Base-by-base conservation (phyloP, 371 early-diverging fungal species). In the Mucor indicus region DNA sequence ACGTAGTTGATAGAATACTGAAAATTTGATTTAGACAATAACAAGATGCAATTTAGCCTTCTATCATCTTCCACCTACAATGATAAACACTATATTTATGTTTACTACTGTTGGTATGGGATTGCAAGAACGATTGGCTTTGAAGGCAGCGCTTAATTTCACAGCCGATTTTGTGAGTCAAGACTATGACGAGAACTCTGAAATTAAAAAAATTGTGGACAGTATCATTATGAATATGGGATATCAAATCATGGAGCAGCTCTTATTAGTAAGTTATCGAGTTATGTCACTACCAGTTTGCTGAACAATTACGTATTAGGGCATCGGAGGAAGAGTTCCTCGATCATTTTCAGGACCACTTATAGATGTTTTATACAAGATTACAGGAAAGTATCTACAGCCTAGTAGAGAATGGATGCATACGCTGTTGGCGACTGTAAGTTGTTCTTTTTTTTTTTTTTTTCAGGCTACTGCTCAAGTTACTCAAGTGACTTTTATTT, bases 311-410 rank as follows among this genome's bases (percentile, higher is more conserved):
- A 20, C 46, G n/a, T 44, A n/a, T n/a, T n/a, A 81, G 84, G 86
- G 81, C 20, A 76, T 89, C 45, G 89, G 87, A 24, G 89, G 87
- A 25, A 72, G 69, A 40, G 79, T 84, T 10, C 89, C 89, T 27
- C 65, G 89, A 33, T 87, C 87, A 12, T 78, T 85, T 59, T 71
- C 81, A 24, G 72, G 77, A 4, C 80, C 76, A 10, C 50, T 87
- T 40, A 61, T 83, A 7, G 85, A 83, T 57, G 71, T 83, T 4
- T 41, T 89, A 45, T 85, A 77, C 50, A 81, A 84, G 39, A 62
- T 85, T 40, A 69, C 69, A 16, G 76, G 70, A 29, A 69, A 79
- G 43, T 82, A 84, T 40, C 39, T 76, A 2, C 69, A 68, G 38
- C 50, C 69, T 4, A 69, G 72, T 45, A 66, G 80, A 32, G 66